Evolutionary conservation across 1,284 basidiomycete species (phyloP), one percentile per base, ranked within the genome.

Genomic region (Sparassis latifolia): DNA sequence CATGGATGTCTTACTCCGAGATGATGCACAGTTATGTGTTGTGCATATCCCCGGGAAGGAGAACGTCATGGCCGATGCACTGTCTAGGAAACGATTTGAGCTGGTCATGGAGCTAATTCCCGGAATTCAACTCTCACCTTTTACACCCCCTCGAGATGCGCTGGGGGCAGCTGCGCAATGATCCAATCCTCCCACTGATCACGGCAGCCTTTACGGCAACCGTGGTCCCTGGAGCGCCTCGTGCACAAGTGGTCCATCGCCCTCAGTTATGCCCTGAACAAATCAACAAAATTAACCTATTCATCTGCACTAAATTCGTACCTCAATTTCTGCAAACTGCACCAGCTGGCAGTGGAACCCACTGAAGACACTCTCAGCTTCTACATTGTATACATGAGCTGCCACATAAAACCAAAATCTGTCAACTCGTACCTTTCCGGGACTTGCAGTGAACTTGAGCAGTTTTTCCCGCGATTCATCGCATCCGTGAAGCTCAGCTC

Each of bases 261-360:
- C 0, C 54, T 65, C 7, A 55, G 61, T 0, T 10, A 47, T 10
- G 53, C 63, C 0, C 49, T 64, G 10, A 54, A 61, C 40, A 5
- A 32, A 0, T 54, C 54, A 2, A 57, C 65, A 0, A 4, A 32
- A 1, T 1, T 20, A 0, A 32, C 54, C 0, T 69, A 69, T 35
- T 48, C 53, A 0, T 66, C 66, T 0, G 56, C 61, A 0, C 47
- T 65, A 0, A 60, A 66, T 6, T 68, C 65, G 0, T 68, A 66
- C 40, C 20, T 65, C 31, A 47, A 50, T 2, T 70, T 70, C 44
- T 66, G 62, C 38, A 7, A 57, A 0, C 2, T 57, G 0, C 71
- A 74, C 45, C n/a, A 61, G 4, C 58, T 72, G 2, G 54, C 66
- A 0, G 10, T 64, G 1, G 52, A 66, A 1, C 72, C 71, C 0